Evolutionary conservation across 805 yeast genomes (phyloP), one percentile per base, ranked within the genome.

Genomic region (Yamadazyma laniorum): DNA sequence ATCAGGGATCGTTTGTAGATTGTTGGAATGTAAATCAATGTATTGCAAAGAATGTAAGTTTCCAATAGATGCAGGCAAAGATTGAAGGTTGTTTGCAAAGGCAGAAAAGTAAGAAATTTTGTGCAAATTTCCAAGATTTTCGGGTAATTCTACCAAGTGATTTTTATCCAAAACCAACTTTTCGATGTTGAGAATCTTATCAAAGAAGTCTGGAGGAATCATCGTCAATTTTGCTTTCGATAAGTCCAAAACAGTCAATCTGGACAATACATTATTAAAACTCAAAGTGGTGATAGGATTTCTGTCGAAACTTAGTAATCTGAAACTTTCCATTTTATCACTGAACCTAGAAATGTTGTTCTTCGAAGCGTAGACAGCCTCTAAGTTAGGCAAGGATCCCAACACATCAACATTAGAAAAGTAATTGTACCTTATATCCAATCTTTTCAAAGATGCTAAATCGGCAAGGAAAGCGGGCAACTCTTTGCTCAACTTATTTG

Each of bases 11-110:
- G 65, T 56, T 47, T 86, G 81, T 48, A 91, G 67, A 53, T 89
- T 89, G 60, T 91, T 91, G 29, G 85, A 77, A 60, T 91, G 96
- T 29, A 88, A 62, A 58, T 91, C 96, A 39, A 91, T 66, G 32
- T 74, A 67, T 50, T 75, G 80, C 45, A 91, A 69, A 21, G 76
- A 72, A 3, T 68, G 60, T 39, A 90, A 68, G 12, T 70, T 52
- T 3, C 86, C 81, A 23, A 93, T 74, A 9, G 77, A 74, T 2
- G 67, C 58, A 0, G 98, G 96, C 11, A 93, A 53, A 1, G 72
- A 59, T 38, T 82, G 84, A 40, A 93, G 63, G 48, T 85, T 85
- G 55, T 93, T 93, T 37, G 80, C 79, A 37, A 77, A 80, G 2
- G 81, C 70, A 3, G 95, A 85, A 26, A 93, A 65, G 43, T 77